Base-by-base conservation (phyloP, 345 rosid genomes). In the Sisymbrium irio region DNA sequence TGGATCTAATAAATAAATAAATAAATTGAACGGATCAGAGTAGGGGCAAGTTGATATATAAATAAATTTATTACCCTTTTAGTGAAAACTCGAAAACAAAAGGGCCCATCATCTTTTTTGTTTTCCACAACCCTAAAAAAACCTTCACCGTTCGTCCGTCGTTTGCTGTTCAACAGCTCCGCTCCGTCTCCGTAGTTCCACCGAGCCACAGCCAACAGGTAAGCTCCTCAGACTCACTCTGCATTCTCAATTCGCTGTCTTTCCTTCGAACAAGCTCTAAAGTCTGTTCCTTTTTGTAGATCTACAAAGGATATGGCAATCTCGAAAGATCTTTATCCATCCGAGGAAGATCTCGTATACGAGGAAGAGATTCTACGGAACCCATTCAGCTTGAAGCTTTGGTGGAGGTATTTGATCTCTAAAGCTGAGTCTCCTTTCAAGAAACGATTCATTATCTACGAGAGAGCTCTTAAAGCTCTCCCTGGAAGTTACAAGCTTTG, bases 401-500 rank as follows among this genome's bases (percentile, higher is more conserved):
- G 99, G 99, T 95, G 99, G 99, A 87, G 99, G 4, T 95, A 92
- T 69, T 46, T 95, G 25, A 80, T 87, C 3, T 95, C 97, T 0
- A 83, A 88, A 49, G 77, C 93, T 4, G 96, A 86, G 0, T 75
- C 92, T 20, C 92, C 97, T 0, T 86, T 88, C 72, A 80, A 77
- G 80, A 92, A 92, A 47, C 86, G 97, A 6, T 86, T 83, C 71
- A 58, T 90, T 1, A 86, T 92, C 47, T 95, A 92, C 57, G 99
- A 95, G 83, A 78, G 99, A 39, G 92, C 97, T 7, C 65, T 95
- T 0, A 95, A 84, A 67, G 91, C 97, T 13, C 78, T 95, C 49
- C 99, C 99, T 1, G 97, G 99, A 12, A 91, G 98, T 81, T 91
- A 89, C 67, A 94, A 94, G 78, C 62, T 92, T 0, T 94, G 97